Evolutionary conservation across 768 basidiomycete species (phyloP).

Genomic region (Paxillus involutus): DNA sequence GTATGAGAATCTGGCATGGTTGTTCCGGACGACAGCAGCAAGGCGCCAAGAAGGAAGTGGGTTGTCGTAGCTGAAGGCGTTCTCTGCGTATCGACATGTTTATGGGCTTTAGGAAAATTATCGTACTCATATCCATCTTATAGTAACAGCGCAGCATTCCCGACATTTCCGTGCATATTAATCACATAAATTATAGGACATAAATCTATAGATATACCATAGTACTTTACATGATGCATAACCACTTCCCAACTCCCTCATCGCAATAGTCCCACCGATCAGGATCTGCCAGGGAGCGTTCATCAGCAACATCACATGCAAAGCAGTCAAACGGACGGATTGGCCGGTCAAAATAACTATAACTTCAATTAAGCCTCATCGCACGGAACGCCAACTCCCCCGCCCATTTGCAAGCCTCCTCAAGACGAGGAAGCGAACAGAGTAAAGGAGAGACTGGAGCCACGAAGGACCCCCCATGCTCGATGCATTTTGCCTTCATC

Average conservation of each 20-base stretch:
- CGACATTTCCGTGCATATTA: neutral
- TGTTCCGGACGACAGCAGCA: constrained; percentile 66
- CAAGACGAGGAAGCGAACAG: constrained; percentile 27
- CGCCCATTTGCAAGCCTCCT: constrained; percentile 22
- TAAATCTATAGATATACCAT: neutral
- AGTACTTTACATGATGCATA: constrained; percentile 9
- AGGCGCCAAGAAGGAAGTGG: constrained; percentile 37
- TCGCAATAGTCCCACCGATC: neutral
- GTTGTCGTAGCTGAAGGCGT: neutral
- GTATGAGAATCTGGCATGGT: constrained; percentile 90
- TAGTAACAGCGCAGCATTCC: constrained; percentile 1
- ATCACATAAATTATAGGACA: constrained; percentile 3
- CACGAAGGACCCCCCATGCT: constrained; percentile 21
- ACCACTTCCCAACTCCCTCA: constrained; percentile 6
- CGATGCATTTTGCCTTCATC: constrained; percentile 26
- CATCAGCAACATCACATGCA: constrained; percentile 5
- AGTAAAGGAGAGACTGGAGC: constrained; percentile 24
- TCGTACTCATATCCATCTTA: neutral
- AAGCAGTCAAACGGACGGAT: neutral
- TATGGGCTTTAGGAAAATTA: neutral
- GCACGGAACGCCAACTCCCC: constrained; percentile 23
- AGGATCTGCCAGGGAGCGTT: neutral
- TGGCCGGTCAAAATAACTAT: constrained; percentile 34
- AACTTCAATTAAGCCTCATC: constrained; percentile 21
- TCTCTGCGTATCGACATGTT: neutral